Conservation (phyloP, 176 grass and related monocot species). For the Aegilops tauschii region DNA sequence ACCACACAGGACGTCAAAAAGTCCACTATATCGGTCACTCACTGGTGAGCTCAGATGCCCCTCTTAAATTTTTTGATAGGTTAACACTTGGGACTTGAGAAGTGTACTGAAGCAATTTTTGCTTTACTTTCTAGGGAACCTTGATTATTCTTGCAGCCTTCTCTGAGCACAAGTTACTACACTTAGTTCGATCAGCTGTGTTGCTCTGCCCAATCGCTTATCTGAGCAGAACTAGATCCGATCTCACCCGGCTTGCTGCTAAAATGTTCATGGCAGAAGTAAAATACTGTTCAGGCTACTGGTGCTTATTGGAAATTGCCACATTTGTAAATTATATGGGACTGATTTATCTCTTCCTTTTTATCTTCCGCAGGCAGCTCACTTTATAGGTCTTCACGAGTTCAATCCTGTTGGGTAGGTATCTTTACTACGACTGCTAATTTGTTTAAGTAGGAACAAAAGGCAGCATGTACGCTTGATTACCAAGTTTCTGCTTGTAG, state of each 20-base stretch:
- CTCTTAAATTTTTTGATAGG: not conserved
- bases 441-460: constrained; percentile 1
- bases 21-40: constrained; percentile 61
- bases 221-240: constrained; percentile 37
- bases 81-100: not conserved
- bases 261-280: constrained; percentile 42
- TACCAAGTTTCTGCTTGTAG: not conserved
- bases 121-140: constrained; percentile 44
- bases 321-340: not conserved
- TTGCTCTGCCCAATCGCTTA: constrained; percentile 61
- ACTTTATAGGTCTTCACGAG: constrained; percentile 42
- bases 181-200: constrained; percentile 53
- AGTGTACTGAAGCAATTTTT: not conserved
- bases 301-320: not conserved
- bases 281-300: constrained; percentile 12
- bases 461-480: not conserved
- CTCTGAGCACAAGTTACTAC: constrained; percentile 41
- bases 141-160: constrained; percentile 56
- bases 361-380: constrained; percentile 30
- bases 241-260: constrained; percentile 3
- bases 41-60: constrained; percentile 28
- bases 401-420: constrained; percentile 52
- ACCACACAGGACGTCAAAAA: constrained; percentile 40
- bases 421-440: not conserved
- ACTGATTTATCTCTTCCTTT: not conserved